Evolutionary conservation across 192 early-diverging fungal species (phyloP).

Genomic region (Linderina pennispora): DNA sequence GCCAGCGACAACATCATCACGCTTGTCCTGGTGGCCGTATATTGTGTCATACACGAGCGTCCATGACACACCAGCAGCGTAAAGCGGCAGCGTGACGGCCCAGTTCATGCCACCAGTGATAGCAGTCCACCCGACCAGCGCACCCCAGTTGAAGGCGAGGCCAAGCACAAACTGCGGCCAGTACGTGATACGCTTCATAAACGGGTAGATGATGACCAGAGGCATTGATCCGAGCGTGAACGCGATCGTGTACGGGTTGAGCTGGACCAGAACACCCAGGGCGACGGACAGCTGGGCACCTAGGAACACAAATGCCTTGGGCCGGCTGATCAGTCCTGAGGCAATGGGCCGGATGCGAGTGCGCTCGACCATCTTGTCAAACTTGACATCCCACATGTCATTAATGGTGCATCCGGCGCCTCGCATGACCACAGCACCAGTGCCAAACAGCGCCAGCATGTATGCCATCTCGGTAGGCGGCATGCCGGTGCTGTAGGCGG

Average conservation of each 20-base stretch:
- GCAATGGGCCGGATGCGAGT: conserved; percentile 81
- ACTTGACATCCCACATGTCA: conserved; percentile 91
- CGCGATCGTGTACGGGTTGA: conserved; percentile 83
- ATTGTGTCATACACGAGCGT: conserved; percentile 96
- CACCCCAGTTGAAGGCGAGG: conserved; percentile 92
- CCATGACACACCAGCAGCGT: conserved; percentile 83
- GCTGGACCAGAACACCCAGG: conserved; percentile 78
- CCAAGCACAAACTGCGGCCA: conserved; percentile 91
- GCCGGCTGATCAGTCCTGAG: conserved; percentile 60
- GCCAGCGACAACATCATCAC: conserved; percentile 77
- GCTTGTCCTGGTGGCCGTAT: conserved; percentile 96
- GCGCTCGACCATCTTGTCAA: conserved; percentile 77
- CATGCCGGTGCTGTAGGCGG: conserved; percentile 53
- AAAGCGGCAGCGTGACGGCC: conserved; percentile 72
- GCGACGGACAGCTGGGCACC: conserved; percentile 74
- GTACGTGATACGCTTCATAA: conserved; percentile 94
- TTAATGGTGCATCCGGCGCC: conserved; percentile 97
- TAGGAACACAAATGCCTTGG: conserved; percentile 70
- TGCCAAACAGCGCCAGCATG: conserved; percentile 75
- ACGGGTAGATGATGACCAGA: conserved; percentile 75
- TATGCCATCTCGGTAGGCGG: conserved; percentile 48
- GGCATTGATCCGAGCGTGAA: conserved; percentile 76
- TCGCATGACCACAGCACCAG: conserved; percentile 86
- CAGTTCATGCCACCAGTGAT: conserved; percentile 63
- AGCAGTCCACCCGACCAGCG: conserved; percentile 81